Evolutionary conservation across 345 rosid species (phyloP), one percentile per base, ranked within the genome.

Genomic region (Microthlaspi erraticum): DNA sequence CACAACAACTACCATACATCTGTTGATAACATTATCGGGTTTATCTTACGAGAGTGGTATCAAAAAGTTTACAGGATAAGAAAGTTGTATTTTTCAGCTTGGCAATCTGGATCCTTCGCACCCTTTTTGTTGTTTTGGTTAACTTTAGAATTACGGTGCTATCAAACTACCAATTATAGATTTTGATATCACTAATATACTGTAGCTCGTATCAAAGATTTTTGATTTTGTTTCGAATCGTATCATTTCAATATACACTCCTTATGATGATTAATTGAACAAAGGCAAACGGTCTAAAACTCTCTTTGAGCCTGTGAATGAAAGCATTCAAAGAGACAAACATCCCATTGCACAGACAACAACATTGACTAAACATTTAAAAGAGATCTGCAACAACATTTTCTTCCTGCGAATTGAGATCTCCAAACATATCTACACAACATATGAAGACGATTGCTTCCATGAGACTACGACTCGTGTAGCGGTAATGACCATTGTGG

Each of bases 371-470:
- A 54, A 31, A 57, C 65, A 45, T 56, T 5, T 37, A 36, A 2
- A 70, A 58, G 66, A 70, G 33, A 70, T 29, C 17, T 70, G 52
- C 52, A 60, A 38, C 60, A 37, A 70, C 67, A 18, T 17, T 50
- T 16, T 20, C 55, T 72, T 43, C 52, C 14, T 60, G 23, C 60
- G 34, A 50, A 5, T 4, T 48, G 52, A 16, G 11, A 52, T 38
- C 17, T n/a, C 48, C 10, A 46, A 36, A 46, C 64, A 43, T 55
- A 72, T 64, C 16, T 72, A 64, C 65, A 64, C 57, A 55, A 17
- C 71, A 54, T 34, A 54, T 54, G 61, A 71, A 71, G 37, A 41
- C 53, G 19, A 18, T 39, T 59, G 12, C 62, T 71, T 61, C 49
- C 43, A 17, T 17, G 32, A 36, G 58, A 60, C 13, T 49, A 10